Evolutionary conservation across 306 rosid genomes (phyloP).

Genomic region (Vicia faba): DNA sequence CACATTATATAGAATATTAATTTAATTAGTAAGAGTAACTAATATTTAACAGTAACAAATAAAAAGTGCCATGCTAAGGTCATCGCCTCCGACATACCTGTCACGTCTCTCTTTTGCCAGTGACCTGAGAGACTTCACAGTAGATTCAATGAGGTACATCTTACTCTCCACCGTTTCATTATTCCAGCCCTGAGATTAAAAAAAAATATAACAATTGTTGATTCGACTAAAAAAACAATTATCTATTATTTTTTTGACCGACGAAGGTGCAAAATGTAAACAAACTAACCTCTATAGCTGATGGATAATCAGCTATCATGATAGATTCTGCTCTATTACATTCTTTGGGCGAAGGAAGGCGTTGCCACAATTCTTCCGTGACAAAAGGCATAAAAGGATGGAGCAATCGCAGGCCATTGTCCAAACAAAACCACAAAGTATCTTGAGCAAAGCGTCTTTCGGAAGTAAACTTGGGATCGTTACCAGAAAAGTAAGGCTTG

Average conservation of each 20-base stretch:
- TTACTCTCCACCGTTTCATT: slow-evolving; percentile 69
- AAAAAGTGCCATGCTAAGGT: slow-evolving; percentile 5
- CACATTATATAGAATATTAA: slow-evolving; percentile 22
- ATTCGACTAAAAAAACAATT: not conserved
- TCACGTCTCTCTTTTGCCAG: slow-evolving; percentile 90
- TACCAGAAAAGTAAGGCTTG: slow-evolving; percentile 80
- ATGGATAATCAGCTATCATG: slow-evolving; percentile 79
- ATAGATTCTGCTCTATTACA: slow-evolving; percentile 64
- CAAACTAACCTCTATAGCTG: slow-evolving; percentile 67
- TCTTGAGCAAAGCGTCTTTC: slow-evolving; percentile 71
- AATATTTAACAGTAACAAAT: slow-evolving; percentile 24
- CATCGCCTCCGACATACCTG: slow-evolving; percentile 52
- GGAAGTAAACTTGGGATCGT: slow-evolving; percentile 55
- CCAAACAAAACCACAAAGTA: slow-evolving; percentile 92
- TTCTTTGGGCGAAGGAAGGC: slow-evolving; percentile 75
- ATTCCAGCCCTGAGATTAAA: slow-evolving; percentile 65
- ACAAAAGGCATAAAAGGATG: slow-evolving; percentile 98
- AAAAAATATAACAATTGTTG: not conserved
- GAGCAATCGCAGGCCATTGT: slow-evolving; percentile 85
- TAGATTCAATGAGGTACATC: slow-evolving; percentile 72
- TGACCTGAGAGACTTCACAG: slow-evolving; percentile 78
- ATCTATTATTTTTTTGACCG: not conserved
- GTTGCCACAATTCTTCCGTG: slow-evolving; percentile 97
- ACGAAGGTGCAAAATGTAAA: not conserved
- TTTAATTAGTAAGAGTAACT: slow-evolving; percentile 2